Evolutionary conservation across 2,329 filamentous ascomycete genomes (phyloP).

Genomic region (Gaeumannomyces sp.): DNA sequence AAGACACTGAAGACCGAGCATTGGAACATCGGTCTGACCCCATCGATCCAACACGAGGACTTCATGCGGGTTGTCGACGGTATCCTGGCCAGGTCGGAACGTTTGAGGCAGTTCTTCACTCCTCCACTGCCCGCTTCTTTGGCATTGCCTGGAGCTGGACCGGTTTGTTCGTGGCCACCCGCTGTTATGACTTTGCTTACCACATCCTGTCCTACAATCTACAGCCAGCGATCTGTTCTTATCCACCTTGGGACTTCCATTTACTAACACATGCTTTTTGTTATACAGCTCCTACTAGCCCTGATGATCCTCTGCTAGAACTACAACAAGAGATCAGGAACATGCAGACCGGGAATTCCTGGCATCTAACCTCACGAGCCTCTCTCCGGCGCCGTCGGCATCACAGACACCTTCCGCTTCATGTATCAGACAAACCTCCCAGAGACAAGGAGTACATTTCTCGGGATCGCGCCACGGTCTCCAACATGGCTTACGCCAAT

Average conservation of each 20-base stretch:
- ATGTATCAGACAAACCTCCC: too few species aligned
- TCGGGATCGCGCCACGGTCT: conserved; percentile 15
- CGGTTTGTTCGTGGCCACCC: not conserved
- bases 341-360: not conserved
- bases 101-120: conserved; percentile 20
- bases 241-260: too few species aligned
- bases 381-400: conserved; percentile 1
- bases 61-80: conserved; percentile 23
- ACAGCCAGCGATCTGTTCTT: too few species aligned
- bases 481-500: conserved; percentile 7
- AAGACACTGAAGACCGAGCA: conserved; percentile 27
- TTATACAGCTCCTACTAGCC: too few species aligned
- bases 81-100: conserved; percentile 26
- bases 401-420: not conserved
- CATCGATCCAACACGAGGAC: conserved; percentile 31
- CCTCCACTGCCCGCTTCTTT: not conserved
- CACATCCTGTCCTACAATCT: too few species aligned
- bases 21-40: conserved; percentile 27
- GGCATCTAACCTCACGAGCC: conserved; percentile 1
- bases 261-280: too few species aligned
- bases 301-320: not conserved
- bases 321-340: not conserved
- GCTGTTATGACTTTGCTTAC: too few species aligned
- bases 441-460: conserved; percentile 14
- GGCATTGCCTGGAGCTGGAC: too few species aligned